phyloP scores from a whole-genome alignment of 495 filamentous ascomycete species.

The Annulohypoxylon nitens region DNA sequence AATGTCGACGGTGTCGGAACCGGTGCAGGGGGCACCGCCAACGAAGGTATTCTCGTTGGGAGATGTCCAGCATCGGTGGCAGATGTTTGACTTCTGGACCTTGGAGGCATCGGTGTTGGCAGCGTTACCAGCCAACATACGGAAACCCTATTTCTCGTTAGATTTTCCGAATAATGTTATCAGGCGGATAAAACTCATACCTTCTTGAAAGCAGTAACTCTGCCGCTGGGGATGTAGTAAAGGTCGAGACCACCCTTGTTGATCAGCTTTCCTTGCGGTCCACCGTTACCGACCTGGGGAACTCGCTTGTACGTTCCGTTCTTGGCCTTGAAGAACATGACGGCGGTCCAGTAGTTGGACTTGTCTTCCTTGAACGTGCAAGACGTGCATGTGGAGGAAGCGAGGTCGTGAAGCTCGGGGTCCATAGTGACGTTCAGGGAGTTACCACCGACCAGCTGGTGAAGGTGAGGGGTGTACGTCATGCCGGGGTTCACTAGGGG shows the following conservation, averaged over 20 bases:
- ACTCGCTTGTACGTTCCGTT: slow-evolving; percentile 80
- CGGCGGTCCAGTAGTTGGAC: slow-evolving; percentile 85
- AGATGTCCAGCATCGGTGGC: slow-evolving; percentile 68
- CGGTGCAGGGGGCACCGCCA: slow-evolving; percentile 62
- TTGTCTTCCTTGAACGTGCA: slow-evolving; percentile 77
- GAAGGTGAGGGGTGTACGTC: slow-evolving; percentile 64
- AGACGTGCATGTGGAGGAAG: slow-evolving; percentile 76
- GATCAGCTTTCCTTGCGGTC: slow-evolving; percentile 70
- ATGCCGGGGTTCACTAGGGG: slow-evolving; percentile 65
- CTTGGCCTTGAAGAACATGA: slow-evolving; percentile 75
- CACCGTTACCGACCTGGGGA: slow-evolving; percentile 70
- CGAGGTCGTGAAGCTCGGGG: slow-evolving; percentile 62
- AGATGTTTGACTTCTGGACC: slow-evolving; percentile 66
- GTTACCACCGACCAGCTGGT: slow-evolving; percentile 69
- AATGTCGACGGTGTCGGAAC: slow-evolving; percentile 68
- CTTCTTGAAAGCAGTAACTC: slow-evolving; percentile 66
- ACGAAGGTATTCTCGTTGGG: slow-evolving; percentile 61
- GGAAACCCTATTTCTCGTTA: slow-evolving; percentile 71
- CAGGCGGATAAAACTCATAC: slow-evolving; percentile 53
- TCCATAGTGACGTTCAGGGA: slow-evolving; percentile 79
- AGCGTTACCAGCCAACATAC: slow-evolving; percentile 64
- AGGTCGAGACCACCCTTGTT: slow-evolving; percentile 74
- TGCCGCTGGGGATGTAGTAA: slow-evolving; percentile 62
- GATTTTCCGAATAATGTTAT: slow-evolving; percentile 7
- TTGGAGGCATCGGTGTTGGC: slow-evolving; percentile 62